Evolutionary conservation across 1,139 yeast genomes (phyloP).

Genomic region (Geotrichum aggregatum): DNA sequence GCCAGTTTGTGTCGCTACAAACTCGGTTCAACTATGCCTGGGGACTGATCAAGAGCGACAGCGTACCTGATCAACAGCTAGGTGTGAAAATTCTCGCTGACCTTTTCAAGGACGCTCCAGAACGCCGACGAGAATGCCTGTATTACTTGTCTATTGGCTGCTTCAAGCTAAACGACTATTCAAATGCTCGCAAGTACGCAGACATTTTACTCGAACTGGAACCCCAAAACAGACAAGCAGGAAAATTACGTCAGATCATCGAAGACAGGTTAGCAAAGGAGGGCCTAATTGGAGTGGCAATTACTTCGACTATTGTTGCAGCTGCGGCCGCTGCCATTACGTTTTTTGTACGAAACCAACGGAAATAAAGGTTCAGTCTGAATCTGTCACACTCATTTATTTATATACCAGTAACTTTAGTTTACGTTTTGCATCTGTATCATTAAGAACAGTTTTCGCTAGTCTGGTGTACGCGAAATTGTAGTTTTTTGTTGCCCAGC

Average conservation of each 20-base stretch:
- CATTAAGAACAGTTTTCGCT: not conserved
- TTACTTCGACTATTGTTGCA: constrained; percentile 81
- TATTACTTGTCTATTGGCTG: constrained; percentile 87
- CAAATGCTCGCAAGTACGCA: constrained; percentile 79
- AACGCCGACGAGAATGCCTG: constrained; percentile 81
- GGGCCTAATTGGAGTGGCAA: constrained; percentile 82
- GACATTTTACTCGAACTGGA: constrained; percentile 73
- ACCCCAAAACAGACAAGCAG: constrained; percentile 78
- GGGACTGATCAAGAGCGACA: constrained; percentile 78
- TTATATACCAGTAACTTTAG: not conserved
- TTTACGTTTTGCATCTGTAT: not conserved
- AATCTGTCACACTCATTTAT: not conserved
- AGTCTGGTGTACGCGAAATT: too few relatives aligned
- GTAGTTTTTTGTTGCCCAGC: too few relatives aligned
- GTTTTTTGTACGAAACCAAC: constrained; percentile 45
- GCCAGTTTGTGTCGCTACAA: constrained; percentile 74
- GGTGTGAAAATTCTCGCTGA: constrained; percentile 71
- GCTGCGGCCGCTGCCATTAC: constrained; percentile 72
- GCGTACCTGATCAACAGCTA: constrained; percentile 59
- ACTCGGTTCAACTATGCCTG: constrained; percentile 92
- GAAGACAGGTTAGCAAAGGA: constrained; percentile 83
- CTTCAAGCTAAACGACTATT: constrained; percentile 80
- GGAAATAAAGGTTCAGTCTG: constrained; percentile 19
- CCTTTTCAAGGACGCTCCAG: constrained; percentile 66
- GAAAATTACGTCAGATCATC: constrained; percentile 64